Evolutionary conservation across 2,329 filamentous ascomycete genomes (phyloP).

Genomic region (Phyllosticta citrichinensis): DNA sequence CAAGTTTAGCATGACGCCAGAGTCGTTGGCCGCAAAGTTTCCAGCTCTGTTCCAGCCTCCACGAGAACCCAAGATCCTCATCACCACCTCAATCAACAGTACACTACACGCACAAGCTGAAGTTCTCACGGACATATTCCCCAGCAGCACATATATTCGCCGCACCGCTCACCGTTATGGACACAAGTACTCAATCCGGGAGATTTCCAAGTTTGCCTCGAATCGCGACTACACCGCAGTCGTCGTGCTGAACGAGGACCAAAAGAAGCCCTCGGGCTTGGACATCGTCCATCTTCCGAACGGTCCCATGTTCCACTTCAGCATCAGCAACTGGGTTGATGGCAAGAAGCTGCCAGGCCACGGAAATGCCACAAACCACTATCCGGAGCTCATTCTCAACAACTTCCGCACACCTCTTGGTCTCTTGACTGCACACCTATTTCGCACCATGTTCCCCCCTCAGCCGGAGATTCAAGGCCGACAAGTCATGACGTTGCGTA

Average conservation of each 20-base stretch:
- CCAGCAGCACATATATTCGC: conserved; percentile 69
- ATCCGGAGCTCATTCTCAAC: conserved; percentile 82
- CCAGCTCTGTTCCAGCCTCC: conserved; percentile 48
- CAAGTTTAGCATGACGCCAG: conserved; percentile 50
- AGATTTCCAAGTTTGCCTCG: conserved; percentile 77
- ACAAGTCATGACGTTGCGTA: conserved; percentile 73
- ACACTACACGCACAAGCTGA: conserved; percentile 76
- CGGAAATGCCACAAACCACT: conserved; percentile 80
- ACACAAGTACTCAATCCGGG: conserved; percentile 84
- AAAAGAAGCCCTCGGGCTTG: conserved; percentile 72
- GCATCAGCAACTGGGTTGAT: conserved; percentile 81
- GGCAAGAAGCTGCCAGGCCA: conserved; percentile 82
- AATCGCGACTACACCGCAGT: conserved; percentile 78
- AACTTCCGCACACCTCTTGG: conserved; percentile 92
- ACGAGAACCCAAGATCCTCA: conserved; percentile 67
- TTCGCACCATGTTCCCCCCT: conserved; percentile 69
- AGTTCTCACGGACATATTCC: conserved; percentile 71
- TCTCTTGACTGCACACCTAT: conserved; percentile 72
- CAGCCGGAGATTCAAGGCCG: conserved; percentile 75
- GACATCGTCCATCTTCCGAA: conserved; percentile 74
- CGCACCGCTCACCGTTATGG: conserved; percentile 74
- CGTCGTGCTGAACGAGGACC: conserved; percentile 78
- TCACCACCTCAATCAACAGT: conserved; percentile 85
- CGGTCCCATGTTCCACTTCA: conserved; percentile 90
- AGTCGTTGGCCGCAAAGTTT: conserved; percentile 51